Evolutionary conservation across 805 yeast species (phyloP).

Genomic region (Vanderwaltozyma tropicalis): DNA sequence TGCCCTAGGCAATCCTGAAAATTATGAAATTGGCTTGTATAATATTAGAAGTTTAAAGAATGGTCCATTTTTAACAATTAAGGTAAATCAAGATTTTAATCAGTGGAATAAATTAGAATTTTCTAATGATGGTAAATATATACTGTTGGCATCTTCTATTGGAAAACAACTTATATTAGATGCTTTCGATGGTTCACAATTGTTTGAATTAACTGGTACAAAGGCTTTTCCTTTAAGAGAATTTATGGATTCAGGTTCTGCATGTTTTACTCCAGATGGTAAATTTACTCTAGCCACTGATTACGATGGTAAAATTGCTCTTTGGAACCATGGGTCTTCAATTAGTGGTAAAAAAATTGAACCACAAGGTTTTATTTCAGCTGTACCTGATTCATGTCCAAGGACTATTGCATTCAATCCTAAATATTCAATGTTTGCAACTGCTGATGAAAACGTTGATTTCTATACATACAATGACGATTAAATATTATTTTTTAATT

Average conservation of each 20-base stretch:
- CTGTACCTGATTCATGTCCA: slow-evolving; percentile 30
- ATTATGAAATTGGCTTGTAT: slow-evolving; percentile 45
- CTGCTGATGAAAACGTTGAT: slow-evolving; percentile 31
- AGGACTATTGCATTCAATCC: slow-evolving; percentile 34
- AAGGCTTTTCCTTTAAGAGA: slow-evolving; percentile 34
- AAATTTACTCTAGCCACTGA: slow-evolving; percentile 50
- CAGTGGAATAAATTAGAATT: slow-evolving; percentile 64
- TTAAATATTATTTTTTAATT: neutral
- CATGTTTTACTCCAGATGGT: slow-evolving; percentile 61
- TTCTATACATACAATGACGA: slow-evolving; percentile 25
- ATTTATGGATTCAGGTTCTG: slow-evolving; percentile 43
- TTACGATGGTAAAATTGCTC: slow-evolving; percentile 39
- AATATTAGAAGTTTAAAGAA: slow-evolving; percentile 49
- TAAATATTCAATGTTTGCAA: slow-evolving; percentile 30
- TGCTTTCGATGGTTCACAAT: slow-evolving; percentile 51
- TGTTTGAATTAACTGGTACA: slow-evolving; percentile 40
- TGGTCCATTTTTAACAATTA: slow-evolving; percentile 42
- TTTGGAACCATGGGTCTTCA: slow-evolving; percentile 40
- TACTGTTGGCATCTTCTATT: slow-evolving; percentile 49
- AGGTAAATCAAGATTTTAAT: slow-evolving; percentile 29
- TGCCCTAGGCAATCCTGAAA: slow-evolving; percentile 47
- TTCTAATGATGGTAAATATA: slow-evolving; percentile 60
- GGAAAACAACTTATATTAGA: slow-evolving; percentile 55
- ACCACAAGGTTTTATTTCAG: slow-evolving; percentile 20
- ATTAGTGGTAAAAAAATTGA: slow-evolving; percentile 20